A percentile compares a stretch with the other conserved stretches of the same genome.
Conservation (phyloP, 345 rosid genomes). For the Trapa bicornis region DNA sequence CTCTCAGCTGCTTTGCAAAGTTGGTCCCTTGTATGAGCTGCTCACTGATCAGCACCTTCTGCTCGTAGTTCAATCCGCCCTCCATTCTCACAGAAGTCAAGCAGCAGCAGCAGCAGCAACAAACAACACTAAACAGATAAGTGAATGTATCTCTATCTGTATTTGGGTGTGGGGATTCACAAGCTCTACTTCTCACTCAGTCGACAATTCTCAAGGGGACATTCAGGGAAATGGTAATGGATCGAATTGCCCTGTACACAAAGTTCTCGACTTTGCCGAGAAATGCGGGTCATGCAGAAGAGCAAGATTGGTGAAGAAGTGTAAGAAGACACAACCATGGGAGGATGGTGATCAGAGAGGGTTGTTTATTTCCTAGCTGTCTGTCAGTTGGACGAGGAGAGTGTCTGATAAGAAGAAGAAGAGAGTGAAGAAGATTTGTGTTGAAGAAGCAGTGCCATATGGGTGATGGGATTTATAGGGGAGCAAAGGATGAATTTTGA, state of each 20-base stretch:
- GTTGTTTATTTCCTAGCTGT: not conserved
- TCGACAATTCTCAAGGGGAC: too few species aligned
- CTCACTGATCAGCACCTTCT: conserved; percentile 40
- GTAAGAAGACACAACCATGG: conserved; percentile 7
- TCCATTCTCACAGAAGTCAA: conserved; percentile 14
- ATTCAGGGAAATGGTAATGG: too few species aligned
- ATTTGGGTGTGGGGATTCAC: not conserved
- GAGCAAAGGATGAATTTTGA: conserved; percentile 23
- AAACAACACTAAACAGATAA: not conserved
- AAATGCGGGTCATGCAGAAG: not conserved
- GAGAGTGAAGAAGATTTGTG: conserved; percentile 1
- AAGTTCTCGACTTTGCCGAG: not conserved
- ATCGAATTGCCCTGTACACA: not conserved
- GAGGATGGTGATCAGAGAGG: not conserved
- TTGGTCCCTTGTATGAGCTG: conserved; percentile 52
- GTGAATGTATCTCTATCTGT: not conserved
- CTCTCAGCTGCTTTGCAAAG: conserved; percentile 40
- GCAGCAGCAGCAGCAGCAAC: too few species aligned
- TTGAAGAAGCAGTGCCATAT: too few species aligned
- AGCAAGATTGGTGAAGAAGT: not conserved
- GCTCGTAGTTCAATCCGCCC: conserved; percentile 26
- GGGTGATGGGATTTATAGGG: conserved; percentile 5
- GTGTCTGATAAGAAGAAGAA: conserved; percentile 1
- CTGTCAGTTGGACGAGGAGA: not conserved
- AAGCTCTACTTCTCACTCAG: not conserved